A percentile compares a stretch with the other conserved stretches of the same genome.
Evolutionary conservation across 352 stramenopile species (phyloP).

Genomic region (Albugo candida): DNA sequence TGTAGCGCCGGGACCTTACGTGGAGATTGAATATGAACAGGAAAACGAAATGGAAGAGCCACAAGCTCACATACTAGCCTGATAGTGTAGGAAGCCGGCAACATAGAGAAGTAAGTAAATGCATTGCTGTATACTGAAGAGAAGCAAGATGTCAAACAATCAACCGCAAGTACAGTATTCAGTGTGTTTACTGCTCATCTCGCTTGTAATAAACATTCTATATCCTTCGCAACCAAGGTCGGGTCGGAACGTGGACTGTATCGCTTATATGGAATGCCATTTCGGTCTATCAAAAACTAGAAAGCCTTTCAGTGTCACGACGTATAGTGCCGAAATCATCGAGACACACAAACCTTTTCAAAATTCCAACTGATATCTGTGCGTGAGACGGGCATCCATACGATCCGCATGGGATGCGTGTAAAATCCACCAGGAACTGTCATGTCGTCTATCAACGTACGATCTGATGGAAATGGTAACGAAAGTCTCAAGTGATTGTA

Average conservation of each 20-base stretch:
- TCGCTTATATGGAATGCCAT: conserved; percentile 57
- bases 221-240: too few species aligned
- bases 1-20: conserved; percentile 31
- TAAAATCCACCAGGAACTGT: conserved; percentile 52
- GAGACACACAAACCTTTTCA: conserved; percentile 29
- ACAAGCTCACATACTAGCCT: too few species aligned
- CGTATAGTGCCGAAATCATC: background rate
- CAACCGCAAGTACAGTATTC: too few species aligned
- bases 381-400: conserved; percentile 68
- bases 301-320: conserved; percentile 1
- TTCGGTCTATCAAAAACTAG: conserved; percentile 54
- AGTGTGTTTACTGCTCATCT: too few species aligned
- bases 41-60: conserved; percentile 29
- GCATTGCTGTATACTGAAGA: too few species aligned
- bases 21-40: conserved; percentile 78
- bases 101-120: too few species aligned
- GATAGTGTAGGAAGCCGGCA: too few species aligned
- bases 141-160: too few species aligned
- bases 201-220: too few species aligned
- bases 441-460: conserved; percentile 66
- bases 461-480: conserved; percentile 45
- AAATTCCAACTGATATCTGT: conserved; percentile 72
- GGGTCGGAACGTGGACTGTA: conserved; percentile 24
- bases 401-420: conserved; percentile 63
- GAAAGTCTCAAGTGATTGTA: conserved; percentile 64